Percentiles rank a stretch among this genome's conserved stretches.
These are phyloP conservation scores for Candida michaelii DNA, from an alignment of 805 yeast genomes.

Conservation along the genomic window DNA sequence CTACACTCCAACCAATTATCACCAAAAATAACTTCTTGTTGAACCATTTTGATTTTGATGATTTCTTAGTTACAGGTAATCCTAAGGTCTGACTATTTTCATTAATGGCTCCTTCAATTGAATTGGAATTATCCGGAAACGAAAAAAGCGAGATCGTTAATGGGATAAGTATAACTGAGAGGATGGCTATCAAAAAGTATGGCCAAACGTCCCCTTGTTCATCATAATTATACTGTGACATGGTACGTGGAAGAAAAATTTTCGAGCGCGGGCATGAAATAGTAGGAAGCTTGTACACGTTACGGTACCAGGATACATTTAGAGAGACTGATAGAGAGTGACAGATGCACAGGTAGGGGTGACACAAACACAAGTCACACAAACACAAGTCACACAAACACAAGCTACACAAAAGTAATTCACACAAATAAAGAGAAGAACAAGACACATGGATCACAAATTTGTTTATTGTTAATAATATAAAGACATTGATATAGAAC, in stretches of 20 bases:
- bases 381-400: too few relatives aligned
- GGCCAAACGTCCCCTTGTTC: constrained; percentile 94
- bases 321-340: too few relatives aligned
- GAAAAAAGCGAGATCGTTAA: constrained; percentile 38
- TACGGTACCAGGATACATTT: too few relatives aligned
- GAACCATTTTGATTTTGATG: constrained; percentile 27
- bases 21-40: constrained; percentile 35
- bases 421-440: not conserved
- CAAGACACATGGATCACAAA: too few relatives aligned
- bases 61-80: constrained; percentile 28
- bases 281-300: too few relatives aligned
- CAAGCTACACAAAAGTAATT: not conserved
- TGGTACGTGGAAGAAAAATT: constrained; percentile 7
- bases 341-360: too few relatives aligned
- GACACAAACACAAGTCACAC: too few relatives aligned
- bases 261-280: not conserved
- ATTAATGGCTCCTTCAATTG: constrained; percentile 30
- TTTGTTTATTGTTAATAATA: too few relatives aligned
- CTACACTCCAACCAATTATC: constrained; percentile 61
- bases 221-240: constrained; percentile 70
- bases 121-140: constrained; percentile 17
- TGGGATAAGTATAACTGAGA: constrained; percentile 69
- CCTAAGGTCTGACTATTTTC: constrained; percentile 37
- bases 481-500: too few relatives aligned
- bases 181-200: constrained; percentile 73